Evolutionary conservation across 2,329 filamentous ascomycete genomes (phyloP).

Genomic region (Fusarium napiforme): DNA sequence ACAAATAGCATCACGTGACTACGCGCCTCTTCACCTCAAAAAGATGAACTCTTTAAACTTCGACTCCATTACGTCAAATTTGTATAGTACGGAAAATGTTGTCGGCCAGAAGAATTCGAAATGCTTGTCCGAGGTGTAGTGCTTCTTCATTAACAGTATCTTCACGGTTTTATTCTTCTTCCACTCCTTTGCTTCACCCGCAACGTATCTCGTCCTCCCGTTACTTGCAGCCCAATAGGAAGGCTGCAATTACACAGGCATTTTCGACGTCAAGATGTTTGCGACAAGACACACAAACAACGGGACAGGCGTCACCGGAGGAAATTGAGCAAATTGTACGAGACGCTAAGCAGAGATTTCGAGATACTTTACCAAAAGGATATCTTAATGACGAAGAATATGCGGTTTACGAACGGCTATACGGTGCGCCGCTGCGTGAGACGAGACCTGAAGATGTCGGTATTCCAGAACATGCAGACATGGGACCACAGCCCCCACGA

Average conservation of each 20-base stretch:
- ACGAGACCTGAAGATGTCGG: conserved; percentile 70
- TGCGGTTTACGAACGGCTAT: conserved; percentile 80
- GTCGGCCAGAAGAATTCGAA: conserved; percentile 49
- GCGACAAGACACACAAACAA: conserved; percentile 33
- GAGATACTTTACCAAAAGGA: conserved; percentile 78
- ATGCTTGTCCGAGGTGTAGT: conserved; percentile 48
- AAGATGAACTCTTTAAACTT: not conserved
- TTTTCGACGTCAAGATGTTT: conserved; percentile 46
- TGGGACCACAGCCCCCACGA: conserved; percentile 41
- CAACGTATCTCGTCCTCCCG: conserved; percentile 28
- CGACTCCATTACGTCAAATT: conserved; percentile 17
- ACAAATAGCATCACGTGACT: conserved; percentile 45
- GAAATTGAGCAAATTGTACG: conserved; percentile 74
- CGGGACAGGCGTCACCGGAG: conserved; percentile 24
- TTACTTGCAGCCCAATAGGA: conserved; percentile 42
- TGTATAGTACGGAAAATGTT: conserved; percentile 48
- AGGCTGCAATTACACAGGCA: conserved; percentile 40
- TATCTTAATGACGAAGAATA: conserved; percentile 78
- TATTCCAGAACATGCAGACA: conserved; percentile 55
- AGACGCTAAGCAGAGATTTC: conserved; percentile 77
- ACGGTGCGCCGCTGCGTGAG: conserved; percentile 77
- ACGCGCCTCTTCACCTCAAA: not conserved
- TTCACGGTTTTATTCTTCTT: conserved; percentile 19
- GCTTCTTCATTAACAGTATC: conserved; percentile 24
- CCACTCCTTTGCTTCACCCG: conserved; percentile 28